Base-by-base conservation (phyloP, 352 stramenopile species). In the Phytophthora uliginosa region DNA sequence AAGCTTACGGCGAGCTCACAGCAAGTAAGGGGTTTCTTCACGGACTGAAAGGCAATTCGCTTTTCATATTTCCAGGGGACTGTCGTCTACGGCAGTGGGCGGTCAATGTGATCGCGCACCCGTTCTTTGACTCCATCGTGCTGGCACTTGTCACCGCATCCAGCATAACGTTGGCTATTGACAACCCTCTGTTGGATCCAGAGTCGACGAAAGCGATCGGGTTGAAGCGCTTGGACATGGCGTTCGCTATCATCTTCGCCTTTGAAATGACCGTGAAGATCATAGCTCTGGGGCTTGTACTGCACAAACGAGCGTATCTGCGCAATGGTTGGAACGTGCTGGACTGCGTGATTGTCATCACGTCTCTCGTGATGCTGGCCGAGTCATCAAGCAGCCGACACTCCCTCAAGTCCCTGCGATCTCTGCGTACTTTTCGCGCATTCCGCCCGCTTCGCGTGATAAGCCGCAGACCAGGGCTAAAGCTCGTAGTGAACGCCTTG, bases 401-500 rank as follows among this genome's bases (percentile, higher is more conserved):
- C 18, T 80, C 78, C 0, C 74, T 94, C 24, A 92, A 91, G 40
- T 92, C 85, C 8, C 78, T 98, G 7, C 86, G 88, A 18, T 93
- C 89, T 28, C 78, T 98, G 6, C 87, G 94, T 24, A 81, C 84
- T 0, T 77, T 98, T 63, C 82, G 94, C 10, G 93, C 92, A 1
- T 93, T 98, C 45, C 85, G 95, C 0, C 95, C 95, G 2, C 81
- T 98, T 26, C 89, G 94, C 2, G 92, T 98, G 71, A 96, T 98
- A 63, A 95, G 88, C 26, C 81, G 92, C 0, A 79, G 84, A 9
- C 91, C 92, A 0, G 92, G 91, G 0, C 77, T 98, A 1, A 94
- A 94, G 52, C 77, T 98, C 7, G 93, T 98, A 0, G 93, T 99
- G 12, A 98, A 98, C 28, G 82, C 93, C 0, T 75, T 98, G 15